Percentiles rank a stretch among this genome's conserved stretches.
These are phyloP conservation scores for Ascochyta clinopodiicola DNA, from an alignment of 2,329 filamentous ascomycete genomes.

Conservation along the genomic window DNA sequence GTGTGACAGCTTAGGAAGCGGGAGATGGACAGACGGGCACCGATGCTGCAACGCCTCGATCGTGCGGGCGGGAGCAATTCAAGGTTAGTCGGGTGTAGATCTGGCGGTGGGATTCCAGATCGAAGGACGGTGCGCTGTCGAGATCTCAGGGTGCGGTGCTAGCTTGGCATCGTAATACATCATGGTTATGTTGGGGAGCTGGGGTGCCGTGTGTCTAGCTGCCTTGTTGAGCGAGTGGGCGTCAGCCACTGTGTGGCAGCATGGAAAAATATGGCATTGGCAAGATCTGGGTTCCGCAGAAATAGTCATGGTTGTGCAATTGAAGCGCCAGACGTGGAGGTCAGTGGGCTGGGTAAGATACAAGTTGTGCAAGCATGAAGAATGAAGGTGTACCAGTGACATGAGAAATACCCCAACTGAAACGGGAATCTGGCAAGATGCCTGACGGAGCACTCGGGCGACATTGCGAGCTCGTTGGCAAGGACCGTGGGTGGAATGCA, in stretches of 20 bases:
- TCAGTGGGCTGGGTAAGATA: not conserved
- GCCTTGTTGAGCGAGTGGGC: constrained; percentile 7
- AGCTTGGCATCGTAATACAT: constrained; percentile 2
- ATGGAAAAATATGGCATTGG: not conserved
- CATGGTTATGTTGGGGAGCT: not conserved
- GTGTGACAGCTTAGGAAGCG: not conserved
- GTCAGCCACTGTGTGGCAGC: not conserved
- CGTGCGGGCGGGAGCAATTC: not conserved
- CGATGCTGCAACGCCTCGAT: constrained; percentile 3
- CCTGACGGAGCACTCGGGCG: not conserved
- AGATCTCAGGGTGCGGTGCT: not conserved
- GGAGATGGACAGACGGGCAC: not conserved
- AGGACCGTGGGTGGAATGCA: not conserved
- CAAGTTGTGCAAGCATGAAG: not conserved
- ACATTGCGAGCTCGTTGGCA: constrained; percentile 1
- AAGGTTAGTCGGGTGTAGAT: not conserved
- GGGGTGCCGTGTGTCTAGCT: constrained; percentile 4
- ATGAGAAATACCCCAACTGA: not conserved
- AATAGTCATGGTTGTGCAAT: not conserved
- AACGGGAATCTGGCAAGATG: not conserved
- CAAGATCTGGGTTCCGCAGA: not conserved
- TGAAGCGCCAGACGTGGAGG: not conserved
- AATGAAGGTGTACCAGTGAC: not conserved
- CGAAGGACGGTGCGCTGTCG: not conserved
- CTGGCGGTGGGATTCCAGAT: constrained; percentile 3